phyloP scores from a whole-genome alignment of 1,284 basidiomycete genomes.

The Hypsizygus ulmarius region DNA sequence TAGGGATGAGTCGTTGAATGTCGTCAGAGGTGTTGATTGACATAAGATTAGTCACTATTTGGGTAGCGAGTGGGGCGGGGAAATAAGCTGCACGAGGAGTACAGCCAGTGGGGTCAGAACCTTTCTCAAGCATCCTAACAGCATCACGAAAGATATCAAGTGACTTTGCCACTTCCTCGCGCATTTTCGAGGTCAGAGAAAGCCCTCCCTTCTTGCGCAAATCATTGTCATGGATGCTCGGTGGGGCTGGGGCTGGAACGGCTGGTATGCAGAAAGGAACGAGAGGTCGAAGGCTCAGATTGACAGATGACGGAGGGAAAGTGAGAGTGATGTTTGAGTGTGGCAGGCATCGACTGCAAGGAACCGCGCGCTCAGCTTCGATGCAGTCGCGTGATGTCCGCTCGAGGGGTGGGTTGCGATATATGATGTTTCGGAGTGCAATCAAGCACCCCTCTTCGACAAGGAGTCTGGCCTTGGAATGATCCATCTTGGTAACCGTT shows the following conservation, averaged over 20 bases:
- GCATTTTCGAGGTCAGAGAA: not conserved
- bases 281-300: not conserved
- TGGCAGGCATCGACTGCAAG: not conserved
- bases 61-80: not conserved
- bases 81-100: slow-evolving; percentile 1
- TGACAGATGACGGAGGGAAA: not conserved
- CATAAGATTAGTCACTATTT: too few relatives aligned
- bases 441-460: not conserved
- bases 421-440: not conserved
- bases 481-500: not conserved
- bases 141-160: not conserved
- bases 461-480: slow-evolving; percentile 1
- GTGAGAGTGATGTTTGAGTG: not conserved
- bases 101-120: not conserved
- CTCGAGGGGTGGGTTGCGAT: slow-evolving; percentile 1
- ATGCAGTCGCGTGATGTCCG: not conserved
- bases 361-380: not conserved
- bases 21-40: too few relatives aligned
- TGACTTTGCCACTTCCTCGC: not conserved
- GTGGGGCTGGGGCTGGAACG: not conserved
- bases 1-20: too few relatives aligned
- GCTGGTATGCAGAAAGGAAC: not conserved
- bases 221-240: not conserved
- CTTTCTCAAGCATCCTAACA: not conserved
- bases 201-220: not conserved